Base-by-base conservation (phyloP, 441 rosid species). In the Brassica hybrid region DNA sequence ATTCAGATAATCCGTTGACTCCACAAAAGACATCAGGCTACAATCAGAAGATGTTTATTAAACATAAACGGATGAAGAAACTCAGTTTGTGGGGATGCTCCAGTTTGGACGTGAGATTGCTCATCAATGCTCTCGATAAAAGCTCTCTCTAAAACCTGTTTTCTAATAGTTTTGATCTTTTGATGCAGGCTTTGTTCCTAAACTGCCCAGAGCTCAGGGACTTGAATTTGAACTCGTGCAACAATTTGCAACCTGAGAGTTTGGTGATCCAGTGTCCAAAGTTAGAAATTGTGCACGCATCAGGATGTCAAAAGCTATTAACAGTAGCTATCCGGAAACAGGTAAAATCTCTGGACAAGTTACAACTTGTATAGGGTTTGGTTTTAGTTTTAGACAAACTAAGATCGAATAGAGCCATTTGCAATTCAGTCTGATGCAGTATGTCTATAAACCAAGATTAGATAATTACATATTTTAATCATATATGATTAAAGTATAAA, bases 81-180 rank as follows among this genome's bases (percentile, higher is more conserved):
- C 92, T 96, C 79, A 96, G 98, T 80, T 86, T 96, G 78, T 96
- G 98, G 98, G 99, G 99, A 43, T 94, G 99, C 85, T 89, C 91
- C 58, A 94, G 97, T 76, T 86, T 96, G 83, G 97, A 96, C 77
- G 99, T 96, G 82, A 91, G 97, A 66, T 79, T 71, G 23, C 64
- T 69, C 27, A 32, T 23, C 25, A 36, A 50, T 70, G 2, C 38
- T 65, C 32, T 70, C 7, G n/a, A 58, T 21, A 23, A 32, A 1
- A 57, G 36, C 25, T 9, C 4, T 21, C 3, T 19, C 7, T 61
- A 7, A 65, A 25, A 2, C 9, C 10, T 16, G 48, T 67, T 17
- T 34, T 62, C 56, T 79, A 83, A 87, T 83, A 57, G 81, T 36
- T 54, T 68, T 5, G 67, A 58, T 62, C 56, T 73, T 69, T 78